Conservation (phyloP, 495 filamentous ascomycete genomes). For the Penicilliopsis zonata region DNA sequence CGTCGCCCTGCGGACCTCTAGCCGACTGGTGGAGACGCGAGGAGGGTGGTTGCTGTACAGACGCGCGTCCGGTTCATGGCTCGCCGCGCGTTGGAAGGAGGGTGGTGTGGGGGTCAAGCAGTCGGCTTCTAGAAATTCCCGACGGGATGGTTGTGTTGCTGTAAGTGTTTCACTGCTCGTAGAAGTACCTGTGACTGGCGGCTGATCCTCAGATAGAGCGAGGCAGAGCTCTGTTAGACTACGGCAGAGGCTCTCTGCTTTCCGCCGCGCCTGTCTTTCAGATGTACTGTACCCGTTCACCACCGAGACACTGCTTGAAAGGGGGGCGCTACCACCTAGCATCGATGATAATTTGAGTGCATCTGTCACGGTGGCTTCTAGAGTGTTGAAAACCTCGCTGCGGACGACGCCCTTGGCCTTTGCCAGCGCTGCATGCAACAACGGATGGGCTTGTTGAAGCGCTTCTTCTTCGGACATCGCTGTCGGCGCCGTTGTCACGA, state of each 20-base stretch:
- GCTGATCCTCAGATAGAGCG: constrained; percentile 51
- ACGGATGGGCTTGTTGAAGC: constrained; percentile 50
- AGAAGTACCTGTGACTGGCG: constrained; percentile 15
- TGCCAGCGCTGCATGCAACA: constrained; percentile 66
- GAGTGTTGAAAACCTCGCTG: constrained; percentile 61
- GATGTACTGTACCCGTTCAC: constrained; percentile 41
- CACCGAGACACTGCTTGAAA: constrained; percentile 47
- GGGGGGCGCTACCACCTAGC: constrained; percentile 57
- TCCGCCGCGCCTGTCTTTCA: constrained; percentile 75
- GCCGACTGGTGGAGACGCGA: constrained; percentile 51
- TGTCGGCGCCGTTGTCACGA: constrained; percentile 41
- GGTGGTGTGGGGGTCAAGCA: constrained; percentile 15
- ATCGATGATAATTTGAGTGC: constrained; percentile 63
- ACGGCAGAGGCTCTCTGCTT: constrained; percentile 85
- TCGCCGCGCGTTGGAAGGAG: constrained; percentile 26
- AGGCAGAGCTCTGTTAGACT: constrained; percentile 88
- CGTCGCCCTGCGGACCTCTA: constrained; percentile 61
- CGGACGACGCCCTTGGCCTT: constrained; percentile 60
- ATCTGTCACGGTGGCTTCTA: constrained; percentile 74
- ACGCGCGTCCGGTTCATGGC: constrained; percentile 33
- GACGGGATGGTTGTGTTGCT: constrained; percentile 15
- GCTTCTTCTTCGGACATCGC: constrained; percentile 24
- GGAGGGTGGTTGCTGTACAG: too few relatives aligned
- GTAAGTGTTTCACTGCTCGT: constrained; percentile 14
- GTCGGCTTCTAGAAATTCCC: too few relatives aligned